phyloP scores from a whole-genome alignment of 1,139 yeast genomes.

The Protomyces lactucae-debilis region DNA sequence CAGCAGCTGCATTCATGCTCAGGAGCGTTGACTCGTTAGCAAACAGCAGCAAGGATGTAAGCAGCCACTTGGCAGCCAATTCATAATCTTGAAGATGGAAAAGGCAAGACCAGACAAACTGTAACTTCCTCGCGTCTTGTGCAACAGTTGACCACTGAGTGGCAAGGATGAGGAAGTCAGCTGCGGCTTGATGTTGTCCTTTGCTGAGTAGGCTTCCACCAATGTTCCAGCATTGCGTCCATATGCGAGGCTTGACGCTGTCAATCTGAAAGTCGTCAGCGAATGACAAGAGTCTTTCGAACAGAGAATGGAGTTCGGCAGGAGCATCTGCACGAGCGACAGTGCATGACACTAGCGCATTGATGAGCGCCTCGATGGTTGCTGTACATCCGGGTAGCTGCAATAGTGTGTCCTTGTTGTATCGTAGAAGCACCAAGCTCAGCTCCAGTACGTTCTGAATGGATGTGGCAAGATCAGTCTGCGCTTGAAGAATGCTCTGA shows the following conservation, averaged over 20 bases:
- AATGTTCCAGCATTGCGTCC: neutral
- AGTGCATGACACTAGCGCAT: neutral
- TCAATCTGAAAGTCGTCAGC: neutral
- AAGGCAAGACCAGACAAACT: constrained; percentile 15
- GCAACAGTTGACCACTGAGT: neutral
- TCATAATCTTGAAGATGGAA: neutral
- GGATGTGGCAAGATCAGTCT: neutral
- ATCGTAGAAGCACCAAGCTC: neutral
- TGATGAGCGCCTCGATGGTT: neutral
- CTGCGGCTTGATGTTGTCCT: neutral
- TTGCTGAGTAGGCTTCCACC: constrained; percentile 6
- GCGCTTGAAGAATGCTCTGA: neutral
- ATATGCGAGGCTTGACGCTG: neutral
- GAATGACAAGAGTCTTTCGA: neutral
- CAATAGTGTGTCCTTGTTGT: neutral
- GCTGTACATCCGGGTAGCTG: neutral
- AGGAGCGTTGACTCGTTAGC: neutral
- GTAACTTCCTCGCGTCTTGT: neutral
- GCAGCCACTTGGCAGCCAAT: constrained; percentile 5
- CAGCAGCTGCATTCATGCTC: neutral
- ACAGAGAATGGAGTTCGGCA: neutral
- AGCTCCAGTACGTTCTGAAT: neutral
- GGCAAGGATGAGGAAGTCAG: neutral
- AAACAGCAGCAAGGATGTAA: neutral
- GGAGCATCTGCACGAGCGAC: neutral